Conservation (phyloP, 352 stramenopile species). For the Phytopythium mirpurense region DNA sequence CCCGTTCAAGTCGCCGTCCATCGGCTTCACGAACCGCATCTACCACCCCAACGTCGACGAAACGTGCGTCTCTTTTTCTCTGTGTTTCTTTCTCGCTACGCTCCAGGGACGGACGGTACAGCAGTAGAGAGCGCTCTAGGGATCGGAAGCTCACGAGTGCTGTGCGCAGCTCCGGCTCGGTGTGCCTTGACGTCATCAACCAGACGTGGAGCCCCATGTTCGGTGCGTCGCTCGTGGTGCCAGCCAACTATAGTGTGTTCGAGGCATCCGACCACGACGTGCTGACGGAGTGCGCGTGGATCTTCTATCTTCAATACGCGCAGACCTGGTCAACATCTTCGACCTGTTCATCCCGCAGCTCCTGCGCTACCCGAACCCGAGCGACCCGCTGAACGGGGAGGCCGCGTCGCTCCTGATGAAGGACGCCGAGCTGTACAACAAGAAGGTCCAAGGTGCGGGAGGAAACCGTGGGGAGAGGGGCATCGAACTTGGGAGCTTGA, state of each 20-base stretch:
- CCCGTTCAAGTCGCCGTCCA: conserved; percentile 92
- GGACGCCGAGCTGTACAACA: conserved; percentile 82
- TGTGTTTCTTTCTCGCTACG: too few relatives aligned
- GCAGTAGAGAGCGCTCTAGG: too few relatives aligned
- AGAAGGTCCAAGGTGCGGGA: conserved; percentile 80
- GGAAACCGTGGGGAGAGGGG: too few relatives aligned
- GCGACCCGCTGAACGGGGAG: conserved; percentile 89
- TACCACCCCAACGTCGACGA: conserved; percentile 94
- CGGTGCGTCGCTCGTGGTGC: background rate
- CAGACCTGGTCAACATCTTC: conserved; percentile 92
- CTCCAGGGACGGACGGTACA: too few relatives aligned
- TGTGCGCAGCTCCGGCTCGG: conserved; percentile 78
- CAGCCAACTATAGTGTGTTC: too few relatives aligned
- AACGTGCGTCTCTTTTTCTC: conserved; percentile 42
- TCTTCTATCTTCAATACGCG: too few relatives aligned
- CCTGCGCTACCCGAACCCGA: conserved; percentile 90
- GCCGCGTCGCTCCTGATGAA: conserved; percentile 88
- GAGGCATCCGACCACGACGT: too few relatives aligned
- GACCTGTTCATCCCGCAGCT: conserved; percentile 93
- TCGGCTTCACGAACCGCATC: conserved; percentile 91
- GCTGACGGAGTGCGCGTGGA: conserved; percentile 8
- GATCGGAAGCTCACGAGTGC: conserved; percentile 1
- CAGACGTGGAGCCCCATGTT: conserved; percentile 95
- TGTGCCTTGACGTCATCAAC: conserved; percentile 94
- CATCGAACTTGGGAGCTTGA: too few relatives aligned